These are phyloP conservation scores for Apocynum venetum DNA, from an alignment of 257 asterid species.

Conservation along the genomic window DNA sequence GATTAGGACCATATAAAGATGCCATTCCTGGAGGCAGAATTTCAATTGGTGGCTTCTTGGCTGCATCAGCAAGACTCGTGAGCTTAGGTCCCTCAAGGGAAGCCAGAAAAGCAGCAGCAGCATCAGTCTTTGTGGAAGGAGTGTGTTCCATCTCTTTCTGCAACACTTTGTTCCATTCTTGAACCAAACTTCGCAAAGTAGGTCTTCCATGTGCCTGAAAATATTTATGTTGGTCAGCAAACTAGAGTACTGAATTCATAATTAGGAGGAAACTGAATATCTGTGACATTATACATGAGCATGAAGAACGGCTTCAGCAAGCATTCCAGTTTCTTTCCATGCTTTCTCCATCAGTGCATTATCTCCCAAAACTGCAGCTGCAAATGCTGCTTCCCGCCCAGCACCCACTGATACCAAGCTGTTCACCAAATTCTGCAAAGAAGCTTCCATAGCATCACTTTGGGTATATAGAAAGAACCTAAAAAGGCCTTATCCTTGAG, in stretches of 20 bases:
- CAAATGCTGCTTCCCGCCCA: constrained; percentile 97
- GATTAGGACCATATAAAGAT: constrained; percentile 89
- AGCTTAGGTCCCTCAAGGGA: constrained; percentile 92
- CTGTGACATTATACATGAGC: constrained; percentile 55
- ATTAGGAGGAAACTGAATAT: constrained; percentile 11
- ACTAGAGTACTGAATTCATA: constrained; percentile 6
- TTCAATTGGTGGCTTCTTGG: constrained; percentile 92
- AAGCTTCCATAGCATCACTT: background rate
- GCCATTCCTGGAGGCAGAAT: constrained; percentile 98
- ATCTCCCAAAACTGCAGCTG: constrained; percentile 96
- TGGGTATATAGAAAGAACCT: background rate
- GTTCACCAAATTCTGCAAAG: constrained; percentile 82
- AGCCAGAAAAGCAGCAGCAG: constrained; percentile 91
- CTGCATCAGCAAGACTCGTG: constrained; percentile 91
- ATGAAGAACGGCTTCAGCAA: constrained; percentile 96
- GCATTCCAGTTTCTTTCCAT: constrained; percentile 98
- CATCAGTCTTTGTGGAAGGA: constrained; percentile 74
- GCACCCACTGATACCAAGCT: constrained; percentile 81
- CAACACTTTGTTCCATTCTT: constrained; percentile 83
- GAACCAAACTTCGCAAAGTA: constrained; percentile 75
- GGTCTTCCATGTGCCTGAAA: constrained; percentile 96
- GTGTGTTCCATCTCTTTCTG: constrained; percentile 84
- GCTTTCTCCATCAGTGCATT: constrained; percentile 94
- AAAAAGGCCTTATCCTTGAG: background rate
- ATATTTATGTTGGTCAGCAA: constrained; percentile 16